Conservation (phyloP, 2,329 filamentous ascomycete genomes). For the Neofusicoccum kwambonambiense region DNA sequence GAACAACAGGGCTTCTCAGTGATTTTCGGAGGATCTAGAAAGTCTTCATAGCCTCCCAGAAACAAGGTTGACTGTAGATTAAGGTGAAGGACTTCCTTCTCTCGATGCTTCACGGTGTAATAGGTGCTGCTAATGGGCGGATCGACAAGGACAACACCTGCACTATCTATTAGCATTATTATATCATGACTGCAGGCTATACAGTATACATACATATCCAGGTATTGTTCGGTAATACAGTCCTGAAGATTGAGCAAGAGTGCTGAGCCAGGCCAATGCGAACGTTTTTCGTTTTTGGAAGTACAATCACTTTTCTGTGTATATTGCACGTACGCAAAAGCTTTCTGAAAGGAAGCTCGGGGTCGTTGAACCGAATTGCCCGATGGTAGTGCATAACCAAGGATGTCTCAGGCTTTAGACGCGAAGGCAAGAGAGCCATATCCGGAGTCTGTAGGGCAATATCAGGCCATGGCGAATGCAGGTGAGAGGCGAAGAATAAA, state of each 20-base stretch:
- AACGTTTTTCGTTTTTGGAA: background rate
- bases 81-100: background rate
- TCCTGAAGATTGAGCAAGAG: constrained; percentile 21
- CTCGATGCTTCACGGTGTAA: background rate
- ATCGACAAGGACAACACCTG: constrained; percentile 22
- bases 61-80: background rate
- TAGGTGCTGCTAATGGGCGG: constrained; percentile 18
- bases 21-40: constrained; percentile 1
- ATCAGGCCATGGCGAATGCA: background rate
- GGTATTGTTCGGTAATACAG: constrained; percentile 7
- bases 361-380: constrained; percentile 12
- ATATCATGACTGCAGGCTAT: background rate
- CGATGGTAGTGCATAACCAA: constrained; percentile 23
- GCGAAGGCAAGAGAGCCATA: constrained; percentile 23
- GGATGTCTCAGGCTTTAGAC: constrained; percentile 11
- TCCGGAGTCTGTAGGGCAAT: constrained; percentile 21
- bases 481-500: background rate
- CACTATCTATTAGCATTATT: background rate
- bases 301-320: constrained; percentile 22
- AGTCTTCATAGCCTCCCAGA: constrained; percentile 22
- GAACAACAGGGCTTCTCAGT: background rate
- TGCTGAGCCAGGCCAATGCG: constrained; percentile 22
- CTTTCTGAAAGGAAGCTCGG: background rate
- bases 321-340: background rate
- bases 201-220: constrained; percentile 20